Conservation (phyloP, 176 grass and related monocot genomes). For the Aegilops umbellulata region DNA sequence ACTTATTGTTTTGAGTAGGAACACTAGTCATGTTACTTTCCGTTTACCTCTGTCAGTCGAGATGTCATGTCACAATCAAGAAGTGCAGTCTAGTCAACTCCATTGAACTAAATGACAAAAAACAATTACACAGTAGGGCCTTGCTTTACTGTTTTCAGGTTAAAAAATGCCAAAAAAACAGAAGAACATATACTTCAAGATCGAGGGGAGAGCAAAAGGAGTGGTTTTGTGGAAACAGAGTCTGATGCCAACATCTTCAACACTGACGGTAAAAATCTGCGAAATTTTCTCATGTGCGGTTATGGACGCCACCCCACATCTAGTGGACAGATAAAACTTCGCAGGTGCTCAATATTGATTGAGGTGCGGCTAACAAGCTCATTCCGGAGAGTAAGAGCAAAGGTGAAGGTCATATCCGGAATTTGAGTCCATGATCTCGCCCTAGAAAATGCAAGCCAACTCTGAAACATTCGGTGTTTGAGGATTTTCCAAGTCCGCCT, state of each 20-base stretch:
- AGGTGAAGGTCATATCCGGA: background rate
- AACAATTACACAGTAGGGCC: background rate
- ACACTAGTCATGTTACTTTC: background rate
- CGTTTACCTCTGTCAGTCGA: conserved; percentile 15
- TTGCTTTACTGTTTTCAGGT: background rate
- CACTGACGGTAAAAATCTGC: background rate
- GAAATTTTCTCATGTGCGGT: background rate
- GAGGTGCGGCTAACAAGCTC: too few relatives aligned
- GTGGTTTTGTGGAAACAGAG: background rate
- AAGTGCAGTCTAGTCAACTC: conserved; percentile 28
- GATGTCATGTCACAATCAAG: conserved; percentile 20
- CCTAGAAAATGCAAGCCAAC: background rate
- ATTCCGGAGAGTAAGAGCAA: background rate
- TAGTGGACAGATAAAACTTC: background rate
- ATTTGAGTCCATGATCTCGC: background rate
- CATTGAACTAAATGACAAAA: background rate
- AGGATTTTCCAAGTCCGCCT: too few relatives aligned
- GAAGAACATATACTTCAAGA: background rate
- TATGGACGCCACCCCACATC: background rate
- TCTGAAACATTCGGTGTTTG: background rate
- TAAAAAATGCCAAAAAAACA: too few relatives aligned
- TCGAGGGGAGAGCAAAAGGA: background rate
- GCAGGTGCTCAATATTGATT: too few relatives aligned
- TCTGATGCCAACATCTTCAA: background rate
- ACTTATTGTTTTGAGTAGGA: background rate